Conservation (phyloP, 2,329 filamentous ascomycete species). For the Pseudocercospora eumusae region DNA sequence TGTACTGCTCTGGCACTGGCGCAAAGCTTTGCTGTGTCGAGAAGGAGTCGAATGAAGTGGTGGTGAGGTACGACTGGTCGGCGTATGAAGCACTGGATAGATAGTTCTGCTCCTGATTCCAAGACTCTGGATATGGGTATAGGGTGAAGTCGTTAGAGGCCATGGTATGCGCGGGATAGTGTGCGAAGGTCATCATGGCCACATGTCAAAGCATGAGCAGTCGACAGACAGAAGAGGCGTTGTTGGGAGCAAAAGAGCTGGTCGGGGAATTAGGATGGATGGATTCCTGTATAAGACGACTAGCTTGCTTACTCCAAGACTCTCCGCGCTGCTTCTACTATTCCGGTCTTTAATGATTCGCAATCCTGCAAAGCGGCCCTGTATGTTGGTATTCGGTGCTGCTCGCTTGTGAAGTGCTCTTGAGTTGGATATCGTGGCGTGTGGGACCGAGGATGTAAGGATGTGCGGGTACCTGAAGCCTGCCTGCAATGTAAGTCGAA, state of each 20-base stretch:
- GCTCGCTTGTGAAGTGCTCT: slow-evolving; percentile 8
- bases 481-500: no score
- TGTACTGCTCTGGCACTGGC: slow-evolving; percentile 41
- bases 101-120: slow-evolving; percentile 36
- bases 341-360: neutral
- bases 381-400: slow-evolving; percentile 11
- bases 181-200: slow-evolving; percentile 37
- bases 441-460: slow-evolving; percentile 16
- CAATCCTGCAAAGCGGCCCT: slow-evolving; percentile 2
- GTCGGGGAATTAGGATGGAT: neutral
- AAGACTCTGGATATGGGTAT: slow-evolving; percentile 37
- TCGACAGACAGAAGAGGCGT: slow-evolving; percentile 6
- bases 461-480: slow-evolving; percentile 27
- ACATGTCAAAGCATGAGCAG: slow-evolving; percentile 18
- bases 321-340: neutral
- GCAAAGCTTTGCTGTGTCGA: slow-evolving; percentile 39
- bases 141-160: slow-evolving; percentile 39
- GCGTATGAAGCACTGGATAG: slow-evolving; percentile 31
- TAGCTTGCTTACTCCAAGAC: neutral
- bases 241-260: neutral
- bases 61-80: slow-evolving; percentile 33
- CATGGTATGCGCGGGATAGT: slow-evolving; percentile 35
- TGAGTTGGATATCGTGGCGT: slow-evolving; percentile 10
- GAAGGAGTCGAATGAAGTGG: slow-evolving; percentile 43
- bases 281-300: neutral